Evolutionary conservation across 176 grass and related monocot genomes (phyloP).

Genomic region (Urochloa ruziziensis): DNA sequence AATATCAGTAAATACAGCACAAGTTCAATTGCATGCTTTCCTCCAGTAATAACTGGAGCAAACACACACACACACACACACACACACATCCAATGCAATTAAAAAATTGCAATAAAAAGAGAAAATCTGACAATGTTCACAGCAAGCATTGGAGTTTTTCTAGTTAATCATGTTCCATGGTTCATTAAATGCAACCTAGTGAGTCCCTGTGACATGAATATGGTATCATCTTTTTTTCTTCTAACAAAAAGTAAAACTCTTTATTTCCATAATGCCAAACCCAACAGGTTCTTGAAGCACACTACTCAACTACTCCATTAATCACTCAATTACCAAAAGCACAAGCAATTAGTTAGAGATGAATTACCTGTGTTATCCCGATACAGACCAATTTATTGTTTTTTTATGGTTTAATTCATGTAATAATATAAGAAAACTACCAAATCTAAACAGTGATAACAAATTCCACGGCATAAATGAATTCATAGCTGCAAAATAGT

Average conservation of each 20-base stretch:
- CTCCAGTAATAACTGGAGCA: neutral
- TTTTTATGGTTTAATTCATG: neutral
- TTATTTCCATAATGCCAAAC: neutral
- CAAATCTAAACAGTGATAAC: neutral
- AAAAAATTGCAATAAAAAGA: neutral
- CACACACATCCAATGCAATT: neutral
- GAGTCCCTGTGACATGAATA: conserved; percentile 8
- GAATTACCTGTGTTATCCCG: neutral
- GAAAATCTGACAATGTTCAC: neutral
- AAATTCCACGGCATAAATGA: conserved; percentile 2
- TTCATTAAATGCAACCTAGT: conserved; percentile 1
- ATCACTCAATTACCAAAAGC: neutral
- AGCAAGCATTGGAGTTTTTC: neutral
- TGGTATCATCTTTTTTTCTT: neutral
- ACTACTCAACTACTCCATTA: neutral
- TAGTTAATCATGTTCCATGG: neutral
- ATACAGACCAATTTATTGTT: neutral
- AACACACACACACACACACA: neutral
- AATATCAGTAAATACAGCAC: conserved; percentile 5
- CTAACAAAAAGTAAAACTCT: neutral
- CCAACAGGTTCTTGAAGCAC: neutral
- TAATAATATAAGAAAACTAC: neutral
- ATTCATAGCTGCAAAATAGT: neutral
- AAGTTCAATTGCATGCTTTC: neutral
- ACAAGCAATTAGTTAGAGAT: neutral